A percentile compares a stretch with the other conserved stretches of the same genome.
phyloP scores from a whole-genome alignment of 192 early-diverging fungal species.

The Podila epigama region DNA sequence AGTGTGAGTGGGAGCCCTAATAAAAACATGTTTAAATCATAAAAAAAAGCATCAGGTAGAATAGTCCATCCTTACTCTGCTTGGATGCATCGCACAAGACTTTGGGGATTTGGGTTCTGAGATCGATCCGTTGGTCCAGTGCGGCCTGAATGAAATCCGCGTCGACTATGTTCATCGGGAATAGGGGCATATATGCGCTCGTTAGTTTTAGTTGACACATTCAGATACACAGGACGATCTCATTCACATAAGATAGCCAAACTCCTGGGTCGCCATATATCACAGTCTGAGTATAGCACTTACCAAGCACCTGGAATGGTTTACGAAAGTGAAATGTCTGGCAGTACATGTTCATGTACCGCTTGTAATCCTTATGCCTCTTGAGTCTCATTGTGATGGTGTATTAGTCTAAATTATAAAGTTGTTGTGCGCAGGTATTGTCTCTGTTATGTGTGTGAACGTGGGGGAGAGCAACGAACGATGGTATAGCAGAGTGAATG shows the following conservation, averaged over 20 bases:
- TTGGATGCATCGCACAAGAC: conserved; percentile 71
- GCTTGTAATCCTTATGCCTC: conserved; percentile 80
- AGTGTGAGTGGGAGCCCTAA: neutral
- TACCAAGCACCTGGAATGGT: conserved; percentile 91
- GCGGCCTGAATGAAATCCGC: conserved; percentile 82
- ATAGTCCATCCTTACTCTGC: conserved; percentile 60
- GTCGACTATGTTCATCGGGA: conserved; percentile 64
- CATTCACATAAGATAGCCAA: too few relatives aligned
- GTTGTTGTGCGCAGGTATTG: neutral
- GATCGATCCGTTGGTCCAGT: conserved; percentile 66
- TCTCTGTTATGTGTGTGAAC: neutral
- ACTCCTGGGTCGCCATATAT: too few relatives aligned
- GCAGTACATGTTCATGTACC: conserved; percentile 82
- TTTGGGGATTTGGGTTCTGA: conserved; percentile 67
- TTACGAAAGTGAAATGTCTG: conserved; percentile 85
- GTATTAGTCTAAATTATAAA: too few relatives aligned
- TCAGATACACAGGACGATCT: neutral
- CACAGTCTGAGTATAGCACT: conserved; percentile 2
- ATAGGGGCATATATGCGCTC: conserved; percentile 10
- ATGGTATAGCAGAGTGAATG: too few relatives aligned
- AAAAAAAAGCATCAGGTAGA: neutral
- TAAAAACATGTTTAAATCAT: neutral
- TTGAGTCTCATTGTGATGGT: conserved; percentile 82
- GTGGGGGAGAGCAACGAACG: too few relatives aligned
- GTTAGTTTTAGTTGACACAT: too few relatives aligned